Conservation (phyloP, 2,329 filamentous ascomycete species). For the Arthrinium puccinioides region DNA sequence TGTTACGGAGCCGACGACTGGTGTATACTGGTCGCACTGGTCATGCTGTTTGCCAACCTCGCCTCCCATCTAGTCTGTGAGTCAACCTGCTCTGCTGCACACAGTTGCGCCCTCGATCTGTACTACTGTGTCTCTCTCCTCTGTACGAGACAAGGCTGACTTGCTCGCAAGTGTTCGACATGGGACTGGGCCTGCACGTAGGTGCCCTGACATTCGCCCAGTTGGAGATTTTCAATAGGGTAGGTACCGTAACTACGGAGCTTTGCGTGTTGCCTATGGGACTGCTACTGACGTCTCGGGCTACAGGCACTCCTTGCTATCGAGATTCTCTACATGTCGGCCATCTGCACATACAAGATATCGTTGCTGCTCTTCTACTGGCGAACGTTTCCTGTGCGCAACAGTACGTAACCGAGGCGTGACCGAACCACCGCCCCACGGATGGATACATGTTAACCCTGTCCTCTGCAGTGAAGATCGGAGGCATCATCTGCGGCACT, state of each 20-base stretch:
- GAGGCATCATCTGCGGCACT: neutral
- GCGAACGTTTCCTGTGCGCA: neutral
- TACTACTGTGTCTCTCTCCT: neutral
- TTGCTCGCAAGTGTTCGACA: neutral
- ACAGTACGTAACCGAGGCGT: too few relatives aligned
- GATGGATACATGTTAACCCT: too few relatives aligned
- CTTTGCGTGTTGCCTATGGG: too few relatives aligned
- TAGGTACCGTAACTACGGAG: too few relatives aligned
- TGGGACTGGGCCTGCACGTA: neutral
- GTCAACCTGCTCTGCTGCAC: neutral
- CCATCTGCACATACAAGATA: conserved; percentile 1
- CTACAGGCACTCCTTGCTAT: neutral
- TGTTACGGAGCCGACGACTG: neutral
- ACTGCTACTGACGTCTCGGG: too few relatives aligned
- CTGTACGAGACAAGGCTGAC: neutral
- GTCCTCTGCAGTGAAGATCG: neutral
- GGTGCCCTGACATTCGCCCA: neutral
- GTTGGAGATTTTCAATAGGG: neutral
- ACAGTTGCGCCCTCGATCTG: neutral
- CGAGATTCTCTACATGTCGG: neutral
- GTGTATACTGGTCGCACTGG: neutral
- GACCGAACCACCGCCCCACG: too few relatives aligned
- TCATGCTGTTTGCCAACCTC: neutral
- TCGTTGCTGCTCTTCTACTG: conserved; percentile 3
- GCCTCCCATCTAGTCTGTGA: neutral